Conservation (phyloP, 2,329 filamentous ascomycete species). For the Colletotrichum eremochloae region DNA sequence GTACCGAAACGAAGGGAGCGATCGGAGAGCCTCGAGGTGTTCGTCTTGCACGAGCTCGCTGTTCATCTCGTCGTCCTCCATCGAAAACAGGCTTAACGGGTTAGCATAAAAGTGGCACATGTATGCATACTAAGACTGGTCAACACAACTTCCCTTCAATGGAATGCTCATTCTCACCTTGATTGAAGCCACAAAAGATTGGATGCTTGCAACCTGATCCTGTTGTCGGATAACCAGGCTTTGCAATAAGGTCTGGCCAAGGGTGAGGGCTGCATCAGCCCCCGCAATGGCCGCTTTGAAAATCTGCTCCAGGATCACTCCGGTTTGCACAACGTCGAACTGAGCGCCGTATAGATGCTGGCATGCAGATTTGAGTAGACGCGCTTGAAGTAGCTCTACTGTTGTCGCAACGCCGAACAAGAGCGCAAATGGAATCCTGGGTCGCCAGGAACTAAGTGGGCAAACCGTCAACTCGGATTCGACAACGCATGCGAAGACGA, state of each 20-base stretch:
- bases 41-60: constrained; percentile 64
- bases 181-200: constrained; percentile 77
- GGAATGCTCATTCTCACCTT: constrained; percentile 63
- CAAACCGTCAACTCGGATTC: constrained; percentile 2
- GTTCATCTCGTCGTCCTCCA: constrained; percentile 44
- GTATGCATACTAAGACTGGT: constrained; percentile 75
- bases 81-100: constrained; percentile 73
- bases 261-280: constrained; percentile 66
- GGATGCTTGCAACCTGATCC: constrained; percentile 82
- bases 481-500: constrained; percentile 21
- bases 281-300: constrained; percentile 76
- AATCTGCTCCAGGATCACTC: constrained; percentile 78
- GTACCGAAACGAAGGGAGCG: constrained; percentile 76
- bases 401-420: constrained; percentile 87
- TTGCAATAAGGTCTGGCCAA: constrained; percentile 74
- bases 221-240: constrained; percentile 78
- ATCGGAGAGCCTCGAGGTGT: constrained; percentile 77
- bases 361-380: constrained; percentile 77
- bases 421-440: constrained; percentile 81
- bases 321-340: constrained; percentile 82
- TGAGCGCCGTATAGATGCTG: constrained; percentile 77
- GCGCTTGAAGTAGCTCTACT: constrained; percentile 81
- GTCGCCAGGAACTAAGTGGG: constrained; percentile 69
- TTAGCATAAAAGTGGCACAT: constrained; percentile 91
- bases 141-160: constrained; percentile 14